Conservation (phyloP, 2,329 filamentous ascomycete genomes). For the Pezicula carpinea region DNA sequence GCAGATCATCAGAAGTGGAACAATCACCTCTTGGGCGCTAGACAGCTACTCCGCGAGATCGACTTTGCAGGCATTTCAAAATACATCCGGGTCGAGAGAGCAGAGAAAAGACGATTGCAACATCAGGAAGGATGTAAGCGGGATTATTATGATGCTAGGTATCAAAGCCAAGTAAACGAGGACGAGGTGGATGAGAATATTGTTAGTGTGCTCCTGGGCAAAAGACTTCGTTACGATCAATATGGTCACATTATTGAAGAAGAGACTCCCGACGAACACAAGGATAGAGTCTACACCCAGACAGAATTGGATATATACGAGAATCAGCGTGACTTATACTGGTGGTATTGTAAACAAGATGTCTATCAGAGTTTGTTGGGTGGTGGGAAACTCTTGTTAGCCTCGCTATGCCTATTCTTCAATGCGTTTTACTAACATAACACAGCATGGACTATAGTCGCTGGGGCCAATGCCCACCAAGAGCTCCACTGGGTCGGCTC, state of each 20-base stretch:
- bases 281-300: conserved; percentile 17
- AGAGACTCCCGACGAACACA: conserved; percentile 3
- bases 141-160: conserved; percentile 11
- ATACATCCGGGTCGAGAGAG: conserved; percentile 60
- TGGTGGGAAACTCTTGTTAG: conserved; percentile 80
- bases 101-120: conserved; percentile 28
- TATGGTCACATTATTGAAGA: conserved; percentile 42
- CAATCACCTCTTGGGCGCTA: conserved; percentile 81
- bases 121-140: conserved; percentile 5
- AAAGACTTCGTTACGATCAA: conserved; percentile 52
- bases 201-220: conserved; percentile 53
- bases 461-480: conserved; percentile 85
- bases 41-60: conserved; percentile 77
- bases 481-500: conserved; percentile 70
- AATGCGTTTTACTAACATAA: conserved; percentile 3
- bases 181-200: conserved; percentile 50
- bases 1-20: conserved; percentile 96
- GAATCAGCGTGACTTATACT: conserved; percentile 79
- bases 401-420: conserved; percentile 17
- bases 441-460: conserved; percentile 60
- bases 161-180: conserved; percentile 21
- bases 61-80: conserved; percentile 71
- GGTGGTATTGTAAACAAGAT: conserved; percentile 97
- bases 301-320: conserved; percentile 76
- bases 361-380: conserved; percentile 86